Conservation (phyloP, 495 filamentous ascomycete genomes). For the Tuber magnatum region DNA sequence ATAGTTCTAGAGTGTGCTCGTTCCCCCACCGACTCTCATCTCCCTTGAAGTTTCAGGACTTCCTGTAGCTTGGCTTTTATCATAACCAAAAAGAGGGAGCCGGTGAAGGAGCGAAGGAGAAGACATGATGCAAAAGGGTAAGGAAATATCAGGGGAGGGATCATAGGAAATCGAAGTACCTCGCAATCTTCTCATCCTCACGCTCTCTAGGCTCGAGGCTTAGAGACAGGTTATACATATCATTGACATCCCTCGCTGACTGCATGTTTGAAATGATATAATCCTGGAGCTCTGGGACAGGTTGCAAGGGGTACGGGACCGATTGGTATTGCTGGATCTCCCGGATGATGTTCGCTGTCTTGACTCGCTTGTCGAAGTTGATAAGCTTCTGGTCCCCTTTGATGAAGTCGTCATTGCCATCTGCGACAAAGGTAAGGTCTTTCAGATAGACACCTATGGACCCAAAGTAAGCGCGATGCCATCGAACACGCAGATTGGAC, state of each 20-base stretch:
- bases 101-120: constrained; percentile 23
- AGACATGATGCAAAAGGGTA: constrained; percentile 22
- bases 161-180: constrained; percentile 49
- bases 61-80: constrained; percentile 34
- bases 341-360: constrained; percentile 94
- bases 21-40: constrained; percentile 36
- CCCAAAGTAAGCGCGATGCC: constrained; percentile 19
- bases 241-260: constrained; percentile 86
- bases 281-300: constrained; percentile 87
- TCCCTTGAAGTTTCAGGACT: constrained; percentile 35
- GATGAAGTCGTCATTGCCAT: constrained; percentile 89
- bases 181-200: constrained; percentile 90
- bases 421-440: constrained; percentile 97
- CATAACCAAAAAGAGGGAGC: constrained; percentile 37
- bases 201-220: constrained; percentile 86
- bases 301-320: constrained; percentile 79
- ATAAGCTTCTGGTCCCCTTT: constrained; percentile 84
- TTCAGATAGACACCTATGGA: constrained; percentile 84
- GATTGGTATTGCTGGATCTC: constrained; percentile 99
- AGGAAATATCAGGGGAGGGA: constrained; percentile 33
- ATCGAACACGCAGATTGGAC: constrained; percentile 5
- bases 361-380: constrained; percentile 96
- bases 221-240: constrained; percentile 97
- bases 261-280: constrained; percentile 95
- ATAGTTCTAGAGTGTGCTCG: constrained; percentile 33